These are phyloP conservation scores for Phaeolepiota aurea DNA, from an alignment of 768 basidiomycete species.

Conservation along the genomic window DNA sequence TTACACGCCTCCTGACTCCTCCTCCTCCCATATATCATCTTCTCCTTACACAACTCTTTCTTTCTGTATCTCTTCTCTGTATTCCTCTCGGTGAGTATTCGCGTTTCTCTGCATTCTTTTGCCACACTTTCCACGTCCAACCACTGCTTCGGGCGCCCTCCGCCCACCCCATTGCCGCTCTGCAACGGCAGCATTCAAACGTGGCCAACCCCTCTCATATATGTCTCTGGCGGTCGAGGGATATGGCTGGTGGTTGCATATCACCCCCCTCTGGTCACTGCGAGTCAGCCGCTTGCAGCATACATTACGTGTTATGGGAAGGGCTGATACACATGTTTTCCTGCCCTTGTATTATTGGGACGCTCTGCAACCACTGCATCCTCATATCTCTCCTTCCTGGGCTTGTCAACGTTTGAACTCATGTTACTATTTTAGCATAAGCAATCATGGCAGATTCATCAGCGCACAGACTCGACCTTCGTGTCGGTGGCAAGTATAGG, in stretches of 20 bases:
- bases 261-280: too few species aligned
- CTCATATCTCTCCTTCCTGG: constrained; percentile 9
- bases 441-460: constrained; percentile 64
- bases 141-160: constrained; percentile 2
- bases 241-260: too few species aligned
- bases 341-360: constrained; percentile 26
- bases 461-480: constrained; percentile 66
- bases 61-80: constrained; percentile 7
- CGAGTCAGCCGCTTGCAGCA: constrained; percentile 19
- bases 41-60: constrained; percentile 7
- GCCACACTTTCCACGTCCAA: constrained; percentile 1
- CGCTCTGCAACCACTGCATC: constrained; percentile 14
- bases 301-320: constrained; percentile 23
- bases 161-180: constrained; percentile 1
- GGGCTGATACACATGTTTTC: constrained; percentile 34
- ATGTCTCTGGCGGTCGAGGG: background rate
- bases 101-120: constrained; percentile 2
- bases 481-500: constrained; percentile 92
- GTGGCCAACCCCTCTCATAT: background rate
- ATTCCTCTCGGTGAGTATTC: constrained; percentile 13
- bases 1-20: constrained; percentile 17
- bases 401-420: constrained; percentile 11
- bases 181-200: constrained; percentile 10
- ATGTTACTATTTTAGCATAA: constrained; percentile 11
- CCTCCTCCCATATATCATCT: constrained; percentile 17